These are phyloP conservation scores for Rhinocladiella mackenziei DNA, from an alignment of 2,329 filamentous ascomycete genomes.

Conservation along the genomic window DNA sequence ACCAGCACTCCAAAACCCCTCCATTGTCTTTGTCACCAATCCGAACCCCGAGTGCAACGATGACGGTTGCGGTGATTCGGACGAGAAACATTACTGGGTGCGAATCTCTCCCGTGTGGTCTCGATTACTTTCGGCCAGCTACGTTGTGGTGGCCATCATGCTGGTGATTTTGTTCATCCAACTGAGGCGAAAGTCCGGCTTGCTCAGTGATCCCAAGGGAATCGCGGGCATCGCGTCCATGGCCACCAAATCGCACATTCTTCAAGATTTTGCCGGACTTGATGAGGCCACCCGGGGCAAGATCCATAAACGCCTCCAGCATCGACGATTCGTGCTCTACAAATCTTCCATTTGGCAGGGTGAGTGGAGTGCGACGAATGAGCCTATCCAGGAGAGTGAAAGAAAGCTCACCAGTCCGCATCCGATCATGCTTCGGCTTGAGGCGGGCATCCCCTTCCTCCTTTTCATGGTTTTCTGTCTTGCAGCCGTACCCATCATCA, in stretches of 20 bases:
- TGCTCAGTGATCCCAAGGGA: conserved; percentile 47
- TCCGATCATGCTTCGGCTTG: conserved; percentile 44
- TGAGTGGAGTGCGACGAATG: conserved; percentile 41
- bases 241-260: conserved; percentile 48
- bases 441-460: conserved; percentile 41
- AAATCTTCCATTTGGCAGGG: conserved; percentile 52
- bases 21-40: conserved; percentile 39
- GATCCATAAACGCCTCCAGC: conserved; percentile 46
- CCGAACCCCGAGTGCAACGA: conserved; percentile 33
- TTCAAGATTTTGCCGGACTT: conserved; percentile 46
- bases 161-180: conserved; percentile 42
- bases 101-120: conserved; percentile 45
- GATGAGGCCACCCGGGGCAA: conserved; percentile 42
- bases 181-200: conserved; percentile 46
- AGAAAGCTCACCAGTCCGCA: conserved; percentile 38
- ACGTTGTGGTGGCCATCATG: conserved; percentile 42
- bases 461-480: conserved; percentile 39
- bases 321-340: conserved; percentile 48
- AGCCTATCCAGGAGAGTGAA: conserved; percentile 29
- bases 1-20: conserved; percentile 47
- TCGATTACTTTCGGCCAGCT: conserved; percentile 39
- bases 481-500: conserved; percentile 41
- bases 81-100: conserved; percentile 36
- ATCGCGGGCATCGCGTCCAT: conserved; percentile 51
- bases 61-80: conserved; percentile 2